These are phyloP conservation scores for Torrubiellomyces zombiae DNA, from an alignment of 2,329 filamentous ascomycete genomes.

Conservation along the genomic window DNA sequence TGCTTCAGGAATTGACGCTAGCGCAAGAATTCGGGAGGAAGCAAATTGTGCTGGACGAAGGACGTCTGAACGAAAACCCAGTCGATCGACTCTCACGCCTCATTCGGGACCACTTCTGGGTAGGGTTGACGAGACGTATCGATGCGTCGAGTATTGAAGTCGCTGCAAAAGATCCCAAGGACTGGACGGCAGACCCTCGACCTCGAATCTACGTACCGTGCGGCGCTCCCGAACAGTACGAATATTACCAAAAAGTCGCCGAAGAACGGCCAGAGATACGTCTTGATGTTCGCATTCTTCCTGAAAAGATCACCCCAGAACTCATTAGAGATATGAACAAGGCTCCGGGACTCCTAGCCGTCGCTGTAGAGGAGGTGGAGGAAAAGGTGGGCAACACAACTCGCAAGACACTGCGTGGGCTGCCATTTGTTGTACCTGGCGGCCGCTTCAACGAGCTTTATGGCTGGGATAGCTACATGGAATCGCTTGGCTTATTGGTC, in stretches of 20 bases:
- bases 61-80: conserved; percentile 84
- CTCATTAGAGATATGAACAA: conserved; percentile 70
- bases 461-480: conserved; percentile 99
- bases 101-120: conserved; percentile 86
- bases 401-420: conserved; percentile 55
- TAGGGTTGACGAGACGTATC: conserved; percentile 73
- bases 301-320: conserved; percentile 61
- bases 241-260: conserved; percentile 75
- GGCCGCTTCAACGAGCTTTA: conserved; percentile 97
- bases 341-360: conserved; percentile 74
- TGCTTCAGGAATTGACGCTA: conserved; percentile 84
- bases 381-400: conserved; percentile 42
- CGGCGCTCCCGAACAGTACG: conserved; percentile 72
- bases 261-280: conserved; percentile 64
- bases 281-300: conserved; percentile 70
- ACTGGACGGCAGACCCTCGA: conserved; percentile 80
- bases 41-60: conserved; percentile 81
- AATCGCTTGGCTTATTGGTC: conserved; percentile 73
- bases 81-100: conserved; percentile 74
- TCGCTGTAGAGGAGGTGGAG: conserved; percentile 66
- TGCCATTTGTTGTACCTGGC: conserved; percentile 94
- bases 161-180: conserved; percentile 81
- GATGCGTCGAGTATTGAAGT: conserved; percentile 77
- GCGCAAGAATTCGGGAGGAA: conserved; percentile 82
- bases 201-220: conserved; percentile 82